These are phyloP conservation scores for Colletotrichum cereale DNA, from an alignment of 2,329 filamentous ascomycete species.

Conservation along the genomic window DNA sequence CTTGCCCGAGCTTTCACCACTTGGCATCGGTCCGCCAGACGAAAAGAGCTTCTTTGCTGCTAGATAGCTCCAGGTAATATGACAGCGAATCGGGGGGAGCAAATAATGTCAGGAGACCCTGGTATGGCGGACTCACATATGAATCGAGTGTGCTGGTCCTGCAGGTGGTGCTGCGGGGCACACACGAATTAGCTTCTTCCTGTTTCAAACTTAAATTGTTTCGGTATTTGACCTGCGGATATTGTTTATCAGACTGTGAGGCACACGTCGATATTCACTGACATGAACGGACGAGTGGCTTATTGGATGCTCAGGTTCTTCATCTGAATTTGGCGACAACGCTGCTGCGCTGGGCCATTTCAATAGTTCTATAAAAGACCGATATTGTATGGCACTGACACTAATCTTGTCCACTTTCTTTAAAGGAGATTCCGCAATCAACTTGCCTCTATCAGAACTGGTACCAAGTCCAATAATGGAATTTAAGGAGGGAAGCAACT, in stretches of 20 bases:
- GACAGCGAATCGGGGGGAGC: not conserved
- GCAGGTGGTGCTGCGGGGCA: not conserved
- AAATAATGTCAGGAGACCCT: not conserved
- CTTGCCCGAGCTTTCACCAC: constrained; percentile 23
- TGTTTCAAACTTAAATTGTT: constrained; percentile 1
- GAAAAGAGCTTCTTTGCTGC: not conserved
- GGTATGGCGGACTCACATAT: not conserved
- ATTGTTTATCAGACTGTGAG: not conserved
- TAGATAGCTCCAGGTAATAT: no score
- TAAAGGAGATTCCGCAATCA: no score
- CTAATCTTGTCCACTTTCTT: no score
- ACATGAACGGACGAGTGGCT: not conserved
- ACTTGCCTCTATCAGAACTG: no score
- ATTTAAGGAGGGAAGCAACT: no score
- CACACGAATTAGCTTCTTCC: not conserved
- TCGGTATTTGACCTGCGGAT: not conserved
- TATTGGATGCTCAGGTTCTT: not conserved
- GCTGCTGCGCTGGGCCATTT: not conserved
- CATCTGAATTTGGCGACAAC: not conserved
- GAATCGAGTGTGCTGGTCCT: not conserved
- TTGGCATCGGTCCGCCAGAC: not conserved
- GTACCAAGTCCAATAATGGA: no score
- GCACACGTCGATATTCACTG: not conserved
- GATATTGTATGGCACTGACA: no score
- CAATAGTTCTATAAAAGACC: no score